These are phyloP conservation scores for Diospyros lotus DNA, from an alignment of 148 eudicot species.

Conservation along the genomic window DNA sequence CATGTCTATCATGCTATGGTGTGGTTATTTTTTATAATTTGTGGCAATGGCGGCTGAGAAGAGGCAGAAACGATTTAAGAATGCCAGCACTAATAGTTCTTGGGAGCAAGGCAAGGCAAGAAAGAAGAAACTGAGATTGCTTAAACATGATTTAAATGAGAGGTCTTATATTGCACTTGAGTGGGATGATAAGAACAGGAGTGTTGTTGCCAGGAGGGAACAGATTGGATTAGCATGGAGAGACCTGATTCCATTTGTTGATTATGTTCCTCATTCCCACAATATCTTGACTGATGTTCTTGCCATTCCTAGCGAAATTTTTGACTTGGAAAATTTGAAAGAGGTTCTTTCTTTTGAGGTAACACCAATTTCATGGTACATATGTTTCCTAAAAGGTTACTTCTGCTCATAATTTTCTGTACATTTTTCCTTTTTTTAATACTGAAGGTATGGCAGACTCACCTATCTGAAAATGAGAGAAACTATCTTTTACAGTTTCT, in stretches of 20 bases:
- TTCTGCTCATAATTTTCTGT: background rate
- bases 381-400: background rate
- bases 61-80: conserved; percentile 54
- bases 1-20: conserved; percentile 18
- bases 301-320: conserved; percentile 59
- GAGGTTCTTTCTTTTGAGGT: conserved; percentile 78
- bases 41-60: conserved; percentile 83
- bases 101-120: conserved; percentile 45
- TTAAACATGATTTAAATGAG: conserved; percentile 34
- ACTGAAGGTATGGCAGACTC: conserved; percentile 74
- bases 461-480: conserved; percentile 62
- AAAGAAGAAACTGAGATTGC: conserved; percentile 44
- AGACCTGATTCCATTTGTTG: conserved; percentile 46
- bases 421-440: conserved; percentile 4
- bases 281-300: conserved; percentile 63
- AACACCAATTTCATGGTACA: conserved; percentile 12
- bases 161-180: conserved; percentile 56
- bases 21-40: conserved; percentile 19
- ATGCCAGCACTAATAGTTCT: conserved; percentile 28
- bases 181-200: conserved; percentile 77
- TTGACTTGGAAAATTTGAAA: conserved; percentile 52
- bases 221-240: conserved; percentile 69
- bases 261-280: conserved; percentile 30
- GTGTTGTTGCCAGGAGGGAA: conserved; percentile 70
- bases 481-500: conserved; percentile 62